Base-by-base conservation (phyloP, 1,284 basidiomycete species). In the Apiotrichum sp. region DNA sequence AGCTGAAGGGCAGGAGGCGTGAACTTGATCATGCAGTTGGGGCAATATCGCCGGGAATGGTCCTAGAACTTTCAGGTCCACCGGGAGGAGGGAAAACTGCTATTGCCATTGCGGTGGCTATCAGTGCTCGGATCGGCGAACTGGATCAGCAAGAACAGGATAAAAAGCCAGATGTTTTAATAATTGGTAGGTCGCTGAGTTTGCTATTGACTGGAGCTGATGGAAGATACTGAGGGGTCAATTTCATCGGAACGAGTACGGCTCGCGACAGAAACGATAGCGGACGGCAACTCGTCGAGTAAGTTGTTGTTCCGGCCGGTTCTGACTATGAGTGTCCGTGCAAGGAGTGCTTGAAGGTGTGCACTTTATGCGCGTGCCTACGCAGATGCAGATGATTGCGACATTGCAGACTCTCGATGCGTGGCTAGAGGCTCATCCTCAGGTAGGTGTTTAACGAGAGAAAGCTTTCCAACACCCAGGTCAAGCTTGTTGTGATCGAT, bases 31-130 rank as follows among this genome's bases (percentile, higher is more conserved):
- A 57, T 13, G 8, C 22, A 16, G n/a, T 13, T 10, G 49, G 49
- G 2, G 31, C 60, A 3, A 60, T 73, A 29, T 44, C 46, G 0
- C 73, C 70, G 2, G 73, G 76, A 1, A 70, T 71, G 66, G 61
- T 68, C 2, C 33, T 77, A 1, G 75, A 77, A 57, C 50, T 77
- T 3, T 66, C 71, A 3, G 69, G 70, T 1, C 73, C 74, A 2
- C 75, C 76, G 0, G 76, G 76, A 2, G 58, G 56, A 14, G 76
- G 76, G 0, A 77, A 77, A 62, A 74, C 70, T 3, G 48, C 59
- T 1, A 38, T 74, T 6, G 55, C 62, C 0, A 36, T 75, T 1
- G 69, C 59, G 0, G 45, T 73, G 11, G 67, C 64, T 1, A 38
- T 76, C n/a, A 69, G 62, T 52, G 72, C 69, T 8, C 55, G 71